Base-by-base conservation (phyloP, 2,329 filamentous ascomycete species). In the Cyclaneusma minus region DNA sequence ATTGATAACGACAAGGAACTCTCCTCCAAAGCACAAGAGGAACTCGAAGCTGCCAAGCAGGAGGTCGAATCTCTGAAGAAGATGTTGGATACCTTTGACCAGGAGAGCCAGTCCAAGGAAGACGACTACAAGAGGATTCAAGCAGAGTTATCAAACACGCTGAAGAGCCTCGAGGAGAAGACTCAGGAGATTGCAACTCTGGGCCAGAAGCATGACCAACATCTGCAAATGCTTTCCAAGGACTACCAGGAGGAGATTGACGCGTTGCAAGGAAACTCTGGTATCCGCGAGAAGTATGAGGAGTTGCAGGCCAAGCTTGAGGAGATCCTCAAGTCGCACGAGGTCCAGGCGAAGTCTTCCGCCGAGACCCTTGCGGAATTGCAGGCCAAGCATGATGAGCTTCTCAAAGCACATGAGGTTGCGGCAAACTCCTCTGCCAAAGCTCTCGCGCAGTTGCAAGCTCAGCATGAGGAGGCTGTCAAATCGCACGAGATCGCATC, bases 211-310 rank as follows among this genome's bases (percentile, higher is more conserved):
- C 65, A 75, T 40, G 58, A 66, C 33, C 58, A 63, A 36, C 64
- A 68, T 41, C 55, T 76, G 36, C 56, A 64, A 44, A 60, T 59
- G 33, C 47, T 75, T 29, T 68, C 67, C 2, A 54, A 64, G 35
- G 68, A 74, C 36, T 72, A 71, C 36, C 64, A 74, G 43, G 57
- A 61, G n/a, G 68, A 75, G 44, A 73, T 76, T 28, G 68, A 74
- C 40, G 63, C 62, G 30, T 59, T 74, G 10, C 61, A 63, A 30
- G 68, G 67, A 13, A 68, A 75, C 34, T 68, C 69, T 9, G 65
- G 65, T 43, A 70, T 71, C 49, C 72, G 70, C 51, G 62, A 64
- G 36, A 68, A 72, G 47, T 74, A 66, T 33, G 60, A 70, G 31
- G 64, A 68, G 19, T 56, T 76, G 5, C 66, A 73, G 42, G 47